These are phyloP conservation scores for Hyaloscypha bicolor DNA, from an alignment of 495 filamentous ascomycete genomes.

Conservation along the genomic window DNA sequence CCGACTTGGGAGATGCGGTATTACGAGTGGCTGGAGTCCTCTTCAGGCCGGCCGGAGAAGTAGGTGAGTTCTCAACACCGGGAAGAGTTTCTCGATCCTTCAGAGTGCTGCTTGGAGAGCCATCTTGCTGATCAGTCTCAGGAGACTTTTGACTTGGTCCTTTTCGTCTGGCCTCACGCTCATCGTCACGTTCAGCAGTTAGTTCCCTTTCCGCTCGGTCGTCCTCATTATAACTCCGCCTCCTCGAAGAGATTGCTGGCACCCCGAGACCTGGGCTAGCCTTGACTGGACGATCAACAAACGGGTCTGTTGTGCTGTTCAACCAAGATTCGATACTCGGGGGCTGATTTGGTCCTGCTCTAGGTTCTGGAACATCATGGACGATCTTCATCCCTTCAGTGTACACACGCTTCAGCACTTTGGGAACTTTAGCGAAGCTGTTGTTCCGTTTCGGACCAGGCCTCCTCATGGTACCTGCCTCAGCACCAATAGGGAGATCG, in stretches of 20 bases:
- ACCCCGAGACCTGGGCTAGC: slow-evolving; percentile 25
- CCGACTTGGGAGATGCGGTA: slow-evolving; percentile 41
- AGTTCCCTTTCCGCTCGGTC: slow-evolving; percentile 18
- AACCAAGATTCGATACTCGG: slow-evolving; percentile 78
- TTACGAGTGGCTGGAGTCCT: slow-evolving; percentile 51
- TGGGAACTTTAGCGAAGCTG: slow-evolving; percentile 42
- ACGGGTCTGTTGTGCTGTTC: slow-evolving; percentile 71
- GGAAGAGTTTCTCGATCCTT: slow-evolving; percentile 24
- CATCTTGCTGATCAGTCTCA: slow-evolving; percentile 2
- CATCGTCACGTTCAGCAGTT: slow-evolving; percentile 10
- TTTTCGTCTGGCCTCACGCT: neutral
- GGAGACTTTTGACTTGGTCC: slow-evolving; percentile 1
- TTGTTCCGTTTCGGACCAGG: slow-evolving; percentile 26
- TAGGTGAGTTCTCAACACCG: slow-evolving; percentile 25
- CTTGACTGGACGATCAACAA: slow-evolving; percentile 58
- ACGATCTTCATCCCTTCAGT: slow-evolving; percentile 57
- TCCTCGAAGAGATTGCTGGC: slow-evolving; percentile 12
- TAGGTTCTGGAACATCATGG: slow-evolving; percentile 52
- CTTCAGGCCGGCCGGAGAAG: slow-evolving; percentile 42
- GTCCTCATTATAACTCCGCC: slow-evolving; percentile 19
- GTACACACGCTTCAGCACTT: slow-evolving; percentile 57
- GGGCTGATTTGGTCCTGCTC: slow-evolving; percentile 48
- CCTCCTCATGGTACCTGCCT: slow-evolving; percentile 33
- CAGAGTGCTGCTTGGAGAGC: neutral
- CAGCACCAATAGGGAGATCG: slow-evolving; percentile 50